Evolutionary conservation across 2,329 filamentous ascomycete genomes (phyloP).

Genomic region (Massarina eburnea): DNA sequence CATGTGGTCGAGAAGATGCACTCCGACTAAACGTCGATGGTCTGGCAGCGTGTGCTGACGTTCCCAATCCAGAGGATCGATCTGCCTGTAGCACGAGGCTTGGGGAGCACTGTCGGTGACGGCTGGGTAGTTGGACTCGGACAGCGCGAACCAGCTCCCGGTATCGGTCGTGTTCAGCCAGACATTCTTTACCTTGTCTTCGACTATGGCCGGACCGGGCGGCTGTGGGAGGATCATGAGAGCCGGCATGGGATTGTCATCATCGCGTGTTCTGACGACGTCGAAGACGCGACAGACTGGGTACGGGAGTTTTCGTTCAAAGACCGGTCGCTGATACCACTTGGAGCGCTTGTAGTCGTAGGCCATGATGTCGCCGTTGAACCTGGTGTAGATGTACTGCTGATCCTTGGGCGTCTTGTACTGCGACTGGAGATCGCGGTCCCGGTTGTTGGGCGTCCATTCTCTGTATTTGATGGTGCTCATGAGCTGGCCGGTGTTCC

Average conservation of each 20-base stretch:
- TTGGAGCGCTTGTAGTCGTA: slow-evolving; percentile 66
- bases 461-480: slow-evolving; percentile 92
- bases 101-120: slow-evolving; percentile 70
- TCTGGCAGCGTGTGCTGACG: slow-evolving; percentile 32
- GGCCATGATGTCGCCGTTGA: slow-evolving; percentile 81
- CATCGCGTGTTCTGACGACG: slow-evolving; percentile 72
- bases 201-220: slow-evolving; percentile 57
- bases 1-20: slow-evolving; percentile 39
- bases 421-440: slow-evolving; percentile 82
- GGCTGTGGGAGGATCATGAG: slow-evolving; percentile 88
- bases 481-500: slow-evolving; percentile 71
- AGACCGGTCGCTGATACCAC: slow-evolving; percentile 28
- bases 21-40: slow-evolving; percentile 41
- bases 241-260: slow-evolving; percentile 68
- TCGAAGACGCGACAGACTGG: slow-evolving; percentile 90
- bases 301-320: slow-evolving; percentile 64
- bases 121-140: slow-evolving; percentile 80
- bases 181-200: slow-evolving; percentile 52
- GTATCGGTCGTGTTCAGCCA: slow-evolving; percentile 83
- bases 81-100: slow-evolving; percentile 57
- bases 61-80: slow-evolving; percentile 29
- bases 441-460: slow-evolving; percentile 90
- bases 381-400: slow-evolving; percentile 83
- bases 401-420: slow-evolving; percentile 80
- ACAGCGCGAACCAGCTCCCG: slow-evolving; percentile 95